These are phyloP conservation scores for Citrus glauca DNA, from an alignment of 345 rosid species.

Conservation along the genomic window DNA sequence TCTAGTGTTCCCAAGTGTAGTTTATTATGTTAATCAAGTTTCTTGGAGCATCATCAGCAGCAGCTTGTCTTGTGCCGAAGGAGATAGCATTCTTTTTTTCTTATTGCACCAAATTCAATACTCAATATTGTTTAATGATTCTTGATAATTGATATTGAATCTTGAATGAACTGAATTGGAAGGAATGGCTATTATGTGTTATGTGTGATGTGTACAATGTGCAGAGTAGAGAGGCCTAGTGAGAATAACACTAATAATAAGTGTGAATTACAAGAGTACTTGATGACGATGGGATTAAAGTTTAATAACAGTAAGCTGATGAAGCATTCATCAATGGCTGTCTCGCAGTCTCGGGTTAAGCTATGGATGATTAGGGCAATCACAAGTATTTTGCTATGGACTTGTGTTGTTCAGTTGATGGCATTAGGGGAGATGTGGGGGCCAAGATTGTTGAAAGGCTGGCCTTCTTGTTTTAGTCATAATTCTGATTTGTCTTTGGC, in stretches of 20 bases:
- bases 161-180: slow-evolving; percentile 2
- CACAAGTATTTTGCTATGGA: slow-evolving; percentile 65
- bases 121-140: neutral
- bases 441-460: slow-evolving; percentile 70
- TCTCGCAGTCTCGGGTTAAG: slow-evolving; percentile 64
- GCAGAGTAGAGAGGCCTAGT: slow-evolving; percentile 36
- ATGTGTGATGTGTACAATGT: slow-evolving; percentile 31
- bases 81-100: slow-evolving; percentile 4
- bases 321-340: slow-evolving; percentile 35
- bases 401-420: slow-evolving; percentile 69
- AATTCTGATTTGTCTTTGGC: slow-evolving; percentile 30
- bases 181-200: slow-evolving; percentile 9
- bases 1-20: slow-evolving; percentile 27
- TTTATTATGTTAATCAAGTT: slow-evolving; percentile 16
- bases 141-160: neutral
- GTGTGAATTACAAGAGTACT: slow-evolving; percentile 30
- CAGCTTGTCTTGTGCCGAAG: slow-evolving; percentile 17
- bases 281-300: slow-evolving; percentile 56
- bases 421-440: slow-evolving; percentile 82
- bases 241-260: slow-evolving; percentile 6
- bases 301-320: slow-evolving; percentile 27
- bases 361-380: slow-evolving; percentile 73
- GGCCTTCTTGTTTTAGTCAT: slow-evolving; percentile 82
- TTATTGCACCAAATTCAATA: neutral
- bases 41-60: neutral